Conservation (phyloP, 805 yeast genomes). For the Kuraishia ogatae region DNA sequence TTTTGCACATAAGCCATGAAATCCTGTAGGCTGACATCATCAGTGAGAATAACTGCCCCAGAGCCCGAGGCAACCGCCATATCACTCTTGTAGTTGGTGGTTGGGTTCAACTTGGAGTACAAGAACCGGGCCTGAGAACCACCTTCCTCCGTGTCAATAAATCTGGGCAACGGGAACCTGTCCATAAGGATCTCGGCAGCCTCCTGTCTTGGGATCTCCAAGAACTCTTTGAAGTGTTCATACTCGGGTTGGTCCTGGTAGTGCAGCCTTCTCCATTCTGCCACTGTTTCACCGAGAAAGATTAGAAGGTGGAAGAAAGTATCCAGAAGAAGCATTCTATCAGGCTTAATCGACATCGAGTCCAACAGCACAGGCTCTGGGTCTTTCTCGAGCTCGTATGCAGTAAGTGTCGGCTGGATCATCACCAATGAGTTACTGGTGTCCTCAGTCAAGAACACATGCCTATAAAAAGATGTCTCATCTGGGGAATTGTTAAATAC, state of each 20-base stretch:
- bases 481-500: slow-evolving; percentile 67
- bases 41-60: slow-evolving; percentile 43
- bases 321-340: slow-evolving; percentile 49
- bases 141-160: slow-evolving; percentile 67
- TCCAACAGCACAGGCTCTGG: slow-evolving; percentile 60
- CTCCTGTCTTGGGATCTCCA: slow-evolving; percentile 54
- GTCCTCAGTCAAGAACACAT: slow-evolving; percentile 54
- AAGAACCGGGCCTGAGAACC: slow-evolving; percentile 70
- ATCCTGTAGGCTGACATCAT: slow-evolving; percentile 48
- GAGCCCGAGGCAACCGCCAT: slow-evolving; percentile 16
- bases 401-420: slow-evolving; percentile 62
- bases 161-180: slow-evolving; percentile 64
- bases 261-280: slow-evolving; percentile 58
- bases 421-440: slow-evolving; percentile 49
- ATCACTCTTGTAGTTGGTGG: slow-evolving; percentile 40
- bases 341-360: slow-evolving; percentile 51
- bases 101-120: slow-evolving; percentile 62
- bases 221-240: slow-evolving; percentile 47
- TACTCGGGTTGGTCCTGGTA: slow-evolving; percentile 57
- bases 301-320: slow-evolving; percentile 65
- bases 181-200: slow-evolving; percentile 59
- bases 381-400: slow-evolving; percentile 47
- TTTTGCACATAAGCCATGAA: slow-evolving; percentile 46
- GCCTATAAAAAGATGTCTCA: slow-evolving; percentile 59
- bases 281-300: slow-evolving; percentile 57